A percentile compares a stretch with the other conserved stretches of the same genome.
Conservation (phyloP, 495 filamentous ascomycete genomes). For the Xylaria longipes region DNA sequence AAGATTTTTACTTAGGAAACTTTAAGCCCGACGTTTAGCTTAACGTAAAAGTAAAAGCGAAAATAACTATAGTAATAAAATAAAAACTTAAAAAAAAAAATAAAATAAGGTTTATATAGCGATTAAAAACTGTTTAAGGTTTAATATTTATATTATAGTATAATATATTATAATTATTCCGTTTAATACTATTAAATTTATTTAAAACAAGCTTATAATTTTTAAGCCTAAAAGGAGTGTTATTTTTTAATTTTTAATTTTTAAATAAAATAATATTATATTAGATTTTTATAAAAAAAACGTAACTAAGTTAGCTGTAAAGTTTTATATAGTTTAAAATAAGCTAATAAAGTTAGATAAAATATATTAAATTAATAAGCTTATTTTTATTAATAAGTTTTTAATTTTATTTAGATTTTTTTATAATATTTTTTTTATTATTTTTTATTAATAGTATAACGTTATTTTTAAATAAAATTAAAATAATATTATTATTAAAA, state of each 20-base stretch:
- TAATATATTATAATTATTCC: neutral
- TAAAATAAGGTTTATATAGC: neutral
- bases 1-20: neutral
- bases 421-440: conserved; percentile 3
- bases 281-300: neutral
- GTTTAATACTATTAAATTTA: no score
- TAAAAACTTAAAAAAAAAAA: neutral
- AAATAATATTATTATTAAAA: no score
- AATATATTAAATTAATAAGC: no score
- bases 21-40: neutral
- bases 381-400: conserved; percentile 2
- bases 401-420: neutral
- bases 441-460: neutral
- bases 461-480: neutral
- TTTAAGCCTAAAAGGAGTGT: neutral
- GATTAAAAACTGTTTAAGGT: neutral
- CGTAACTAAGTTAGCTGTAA: no score
- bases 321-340: no score
- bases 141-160: neutral
- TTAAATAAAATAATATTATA: neutral
- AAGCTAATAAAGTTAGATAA: no score
- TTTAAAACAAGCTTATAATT: no score
- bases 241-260: neutral
- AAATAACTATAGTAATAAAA: neutral
- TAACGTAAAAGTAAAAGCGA: neutral